Evolutionary conservation across 495 filamentous ascomycete species (phyloP).

Genomic region (Aspergillus sparsus): DNA sequence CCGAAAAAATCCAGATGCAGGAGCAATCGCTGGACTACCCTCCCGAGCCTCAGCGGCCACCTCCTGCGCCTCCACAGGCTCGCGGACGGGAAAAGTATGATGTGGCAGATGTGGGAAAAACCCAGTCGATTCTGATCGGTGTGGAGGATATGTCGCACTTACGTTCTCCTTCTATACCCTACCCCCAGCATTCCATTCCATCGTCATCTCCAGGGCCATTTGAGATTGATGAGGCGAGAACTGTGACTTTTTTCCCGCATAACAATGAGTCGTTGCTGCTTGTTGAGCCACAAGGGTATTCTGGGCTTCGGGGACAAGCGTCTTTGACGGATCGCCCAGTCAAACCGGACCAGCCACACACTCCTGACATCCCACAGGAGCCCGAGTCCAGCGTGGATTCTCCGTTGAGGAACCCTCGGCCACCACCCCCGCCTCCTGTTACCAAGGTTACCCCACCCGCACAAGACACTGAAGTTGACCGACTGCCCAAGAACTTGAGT

Average conservation of each 20-base stretch:
- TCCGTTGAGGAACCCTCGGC: slow-evolving; percentile 73
- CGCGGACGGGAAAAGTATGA: slow-evolving; percentile 11
- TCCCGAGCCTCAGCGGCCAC: slow-evolving; percentile 24
- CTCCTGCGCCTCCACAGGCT: slow-evolving; percentile 12
- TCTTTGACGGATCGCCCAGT: slow-evolving; percentile 28
- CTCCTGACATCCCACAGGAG: slow-evolving; percentile 36
- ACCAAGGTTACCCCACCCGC: slow-evolving; percentile 76
- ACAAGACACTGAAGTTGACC: slow-evolving; percentile 57
- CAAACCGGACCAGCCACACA: slow-evolving; percentile 24
- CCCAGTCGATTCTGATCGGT: slow-evolving; percentile 34
- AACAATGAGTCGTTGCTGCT: slow-evolving; percentile 81
- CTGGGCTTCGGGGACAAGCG: slow-evolving; percentile 27
- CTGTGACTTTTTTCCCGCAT: slow-evolving; percentile 81
- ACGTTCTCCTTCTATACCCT: slow-evolving; percentile 48
- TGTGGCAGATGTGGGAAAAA: slow-evolving; percentile 24
- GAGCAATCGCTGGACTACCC: slow-evolving; percentile 15
- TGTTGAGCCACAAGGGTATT: slow-evolving; percentile 64
- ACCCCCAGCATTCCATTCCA: slow-evolving; percentile 49
- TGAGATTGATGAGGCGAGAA: slow-evolving; percentile 72
- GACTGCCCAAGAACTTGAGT: slow-evolving; percentile 41
- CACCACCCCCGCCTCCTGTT: slow-evolving; percentile 67
- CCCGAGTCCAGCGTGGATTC: slow-evolving; percentile 57
- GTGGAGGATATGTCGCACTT: slow-evolving; percentile 41
- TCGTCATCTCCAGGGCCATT: slow-evolving; percentile 53
- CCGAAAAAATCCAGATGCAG: slow-evolving; percentile 35